These are phyloP conservation scores for Jackrogersella multiformis DNA, from an alignment of 495 filamentous ascomycete genomes.

Conservation along the genomic window DNA sequence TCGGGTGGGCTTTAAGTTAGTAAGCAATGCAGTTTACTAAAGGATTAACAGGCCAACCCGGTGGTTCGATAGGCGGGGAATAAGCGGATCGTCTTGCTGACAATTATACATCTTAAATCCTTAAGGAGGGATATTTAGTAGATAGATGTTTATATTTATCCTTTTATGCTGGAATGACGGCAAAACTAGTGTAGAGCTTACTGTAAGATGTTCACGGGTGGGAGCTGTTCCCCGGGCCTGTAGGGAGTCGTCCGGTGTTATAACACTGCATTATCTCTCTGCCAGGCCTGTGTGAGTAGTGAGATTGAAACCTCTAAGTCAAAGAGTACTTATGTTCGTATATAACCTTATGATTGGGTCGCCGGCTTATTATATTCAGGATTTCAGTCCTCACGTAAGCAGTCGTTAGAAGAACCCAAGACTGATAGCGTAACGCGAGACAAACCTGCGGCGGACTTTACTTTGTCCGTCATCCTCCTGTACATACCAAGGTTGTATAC, in stretches of 20 bases:
- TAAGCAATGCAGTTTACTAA: background rate
- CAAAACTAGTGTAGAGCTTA: background rate
- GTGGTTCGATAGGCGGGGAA: background rate
- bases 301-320: background rate
- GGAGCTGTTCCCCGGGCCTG: conserved; percentile 12
- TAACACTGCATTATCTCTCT: conserved; percentile 12
- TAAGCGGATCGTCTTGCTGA: conserved; percentile 4
- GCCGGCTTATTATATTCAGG: background rate
- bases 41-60: background rate
- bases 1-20: background rate
- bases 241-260: conserved; percentile 9
- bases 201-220: conserved; percentile 2
- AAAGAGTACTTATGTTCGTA: background rate
- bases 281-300: background rate
- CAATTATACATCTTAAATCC: conserved; percentile 6
- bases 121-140: background rate
- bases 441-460: conserved; percentile 28
- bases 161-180: background rate
- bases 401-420: background rate
- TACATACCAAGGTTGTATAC: background rate
- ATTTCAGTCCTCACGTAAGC: conserved; percentile 31
- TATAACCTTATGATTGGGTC: background rate
- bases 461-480: conserved; percentile 5
- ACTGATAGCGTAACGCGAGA: conserved; percentile 23
- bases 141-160: conserved; percentile 3